Conservation (phyloP, 2,329 filamentous ascomycete species). For the Cordyceps tenuipes region DNA sequence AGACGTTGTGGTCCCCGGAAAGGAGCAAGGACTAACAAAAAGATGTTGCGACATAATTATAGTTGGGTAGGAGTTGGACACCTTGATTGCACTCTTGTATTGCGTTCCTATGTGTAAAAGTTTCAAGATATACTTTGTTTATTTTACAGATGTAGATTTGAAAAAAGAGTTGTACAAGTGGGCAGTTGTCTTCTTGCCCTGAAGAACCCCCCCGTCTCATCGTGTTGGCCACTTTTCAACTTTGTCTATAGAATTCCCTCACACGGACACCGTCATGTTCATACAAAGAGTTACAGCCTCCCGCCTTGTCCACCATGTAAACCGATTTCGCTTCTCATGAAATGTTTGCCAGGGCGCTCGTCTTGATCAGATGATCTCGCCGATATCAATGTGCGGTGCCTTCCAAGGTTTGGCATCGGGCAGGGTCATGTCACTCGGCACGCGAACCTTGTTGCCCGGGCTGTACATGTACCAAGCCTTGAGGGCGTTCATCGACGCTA, state of each 20-base stretch:
- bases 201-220: not conserved
- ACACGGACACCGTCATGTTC: constrained; percentile 11
- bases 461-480: constrained; percentile 97
- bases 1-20: not conserved
- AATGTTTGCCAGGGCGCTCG: not conserved
- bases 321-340: constrained; percentile 2
- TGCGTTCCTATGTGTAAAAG: constrained; percentile 24
- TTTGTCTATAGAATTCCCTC: constrained; percentile 1
- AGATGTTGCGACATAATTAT: not conserved
- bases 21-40: not conserved
- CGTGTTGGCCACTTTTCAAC: not conserved
- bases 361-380: constrained; percentile 51
- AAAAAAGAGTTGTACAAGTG: constrained; percentile 16
- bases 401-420: constrained; percentile 55
- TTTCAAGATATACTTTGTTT: constrained; percentile 22
- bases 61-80: not conserved
- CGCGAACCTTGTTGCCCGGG: constrained; percentile 54
- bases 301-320: constrained; percentile 2
- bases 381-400: constrained; percentile 60
- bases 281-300: constrained; percentile 10
- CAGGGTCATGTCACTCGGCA: constrained; percentile 63
- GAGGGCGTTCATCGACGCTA: constrained; percentile 76
- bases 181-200: not conserved
- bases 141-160: constrained; percentile 29
- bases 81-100: not conserved